Conservation (phyloP, 306 rosid genomes). For the Malus asiatica region DNA sequence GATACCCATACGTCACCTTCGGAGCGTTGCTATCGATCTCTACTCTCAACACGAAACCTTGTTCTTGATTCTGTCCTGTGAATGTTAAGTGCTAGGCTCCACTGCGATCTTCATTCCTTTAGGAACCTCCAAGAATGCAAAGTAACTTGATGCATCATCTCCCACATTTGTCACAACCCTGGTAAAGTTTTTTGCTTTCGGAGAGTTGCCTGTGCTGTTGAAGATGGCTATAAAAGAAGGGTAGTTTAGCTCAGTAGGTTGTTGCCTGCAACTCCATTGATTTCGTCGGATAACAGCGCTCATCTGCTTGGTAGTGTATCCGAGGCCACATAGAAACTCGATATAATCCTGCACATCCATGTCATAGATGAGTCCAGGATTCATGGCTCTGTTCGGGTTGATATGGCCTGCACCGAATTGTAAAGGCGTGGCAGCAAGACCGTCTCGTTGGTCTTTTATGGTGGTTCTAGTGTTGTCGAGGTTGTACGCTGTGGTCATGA, state of each 20-base stretch:
- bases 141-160: not conserved
- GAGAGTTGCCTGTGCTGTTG: not conserved
- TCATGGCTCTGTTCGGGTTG: conserved; percentile 4
- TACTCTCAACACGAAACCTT: not conserved
- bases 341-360: conserved; percentile 2
- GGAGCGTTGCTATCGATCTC: not conserved
- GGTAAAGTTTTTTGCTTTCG: not conserved
- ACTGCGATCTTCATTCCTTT: not conserved
- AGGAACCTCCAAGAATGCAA: not conserved
- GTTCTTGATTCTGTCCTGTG: not conserved
- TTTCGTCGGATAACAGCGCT: not conserved
- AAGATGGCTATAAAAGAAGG: conserved; percentile 7
- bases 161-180: conserved; percentile 14
- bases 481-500: conserved; percentile 18
- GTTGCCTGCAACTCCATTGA: not conserved
- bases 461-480: not conserved
- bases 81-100: conserved; percentile 5
- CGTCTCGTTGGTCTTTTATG: not conserved
- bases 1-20: not conserved
- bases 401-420: conserved; percentile 7
- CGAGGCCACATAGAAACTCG: conserved; percentile 3
- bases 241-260: conserved; percentile 4
- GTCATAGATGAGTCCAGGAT: conserved; percentile 8
- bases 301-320: not conserved
- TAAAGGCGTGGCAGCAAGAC: not conserved